A percentile compares a stretch with the other conserved stretches of the same genome.
Evolutionary conservation across 805 yeast genomes (phyloP).

Genomic region (Yarrowia sp.): DNA sequence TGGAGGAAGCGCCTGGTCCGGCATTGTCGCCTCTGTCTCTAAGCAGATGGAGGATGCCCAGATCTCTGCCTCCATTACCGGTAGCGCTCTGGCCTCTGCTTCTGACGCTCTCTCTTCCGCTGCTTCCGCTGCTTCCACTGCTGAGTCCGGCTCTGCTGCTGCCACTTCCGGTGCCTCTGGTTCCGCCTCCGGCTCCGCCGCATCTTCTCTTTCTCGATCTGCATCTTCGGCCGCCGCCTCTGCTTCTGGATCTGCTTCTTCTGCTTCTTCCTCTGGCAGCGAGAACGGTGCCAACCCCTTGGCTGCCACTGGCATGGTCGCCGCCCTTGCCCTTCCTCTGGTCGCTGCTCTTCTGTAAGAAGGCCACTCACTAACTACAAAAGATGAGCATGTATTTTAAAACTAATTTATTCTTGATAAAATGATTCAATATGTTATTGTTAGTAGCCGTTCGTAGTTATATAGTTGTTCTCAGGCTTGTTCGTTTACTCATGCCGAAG

Average conservation of each 20-base stretch:
- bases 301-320: constrained; percentile 16
- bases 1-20: constrained; percentile 9
- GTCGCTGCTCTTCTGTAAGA: constrained; percentile 22
- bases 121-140: constrained; percentile 3
- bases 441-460: too few species aligned
- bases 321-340: constrained; percentile 23
- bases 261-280: background rate
- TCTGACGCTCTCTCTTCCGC: constrained; percentile 6
- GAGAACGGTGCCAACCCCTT: background rate
- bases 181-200: background rate
- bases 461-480: too few species aligned
- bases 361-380: background rate
- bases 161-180: constrained; percentile 1
- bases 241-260: background rate
- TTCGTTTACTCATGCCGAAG: too few species aligned
- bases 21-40: constrained; percentile 7
- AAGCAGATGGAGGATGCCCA: constrained; percentile 11
- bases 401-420: background rate
- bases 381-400: background rate
- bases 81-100: background rate
- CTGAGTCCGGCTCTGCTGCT: constrained; percentile 14
- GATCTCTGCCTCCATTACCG: constrained; percentile 3
- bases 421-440: too few species aligned
- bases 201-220: background rate
- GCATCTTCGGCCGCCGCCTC: constrained; percentile 1